phyloP scores from a whole-genome alignment of 208 protist species.

The Crithidia brevicula region DNA sequence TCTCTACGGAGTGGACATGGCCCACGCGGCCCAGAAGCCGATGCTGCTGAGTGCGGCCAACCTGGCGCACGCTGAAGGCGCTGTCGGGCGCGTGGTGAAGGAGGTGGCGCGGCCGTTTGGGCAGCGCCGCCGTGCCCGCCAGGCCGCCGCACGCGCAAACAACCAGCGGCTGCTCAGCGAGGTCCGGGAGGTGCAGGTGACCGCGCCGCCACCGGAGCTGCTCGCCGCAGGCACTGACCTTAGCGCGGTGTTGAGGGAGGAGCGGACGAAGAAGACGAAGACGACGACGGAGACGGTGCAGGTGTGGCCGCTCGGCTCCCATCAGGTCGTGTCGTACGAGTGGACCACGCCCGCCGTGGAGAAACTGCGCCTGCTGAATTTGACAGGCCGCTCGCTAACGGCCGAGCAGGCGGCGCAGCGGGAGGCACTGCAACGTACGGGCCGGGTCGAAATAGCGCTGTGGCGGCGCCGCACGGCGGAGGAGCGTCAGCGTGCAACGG shows the following conservation, averaged over 20 bases:
- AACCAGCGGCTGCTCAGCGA: constrained; percentile 50
- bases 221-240: constrained; percentile 47
- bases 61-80: constrained; percentile 69
- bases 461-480: constrained; percentile 59
- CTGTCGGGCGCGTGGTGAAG: constrained; percentile 43
- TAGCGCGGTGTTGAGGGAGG: constrained; percentile 12
- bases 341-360: constrained; percentile 59
- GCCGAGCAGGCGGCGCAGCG: constrained; percentile 55
- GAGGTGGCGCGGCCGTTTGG: constrained; percentile 54
- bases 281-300: constrained; percentile 1
- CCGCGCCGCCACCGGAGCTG: constrained; percentile 42
- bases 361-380: constrained; percentile 34
- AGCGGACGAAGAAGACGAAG: constrained; percentile 5
- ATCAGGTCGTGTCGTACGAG: constrained; percentile 61
- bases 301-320: constrained; percentile 77
- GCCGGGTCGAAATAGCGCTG: constrained; percentile 76
- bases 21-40: constrained; percentile 69
- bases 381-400: constrained; percentile 43
- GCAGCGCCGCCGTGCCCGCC: constrained; percentile 52
- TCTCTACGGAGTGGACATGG: constrained; percentile 67
- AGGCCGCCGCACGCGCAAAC: constrained; percentile 21
- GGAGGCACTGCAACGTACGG: constrained; percentile 31
- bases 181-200: constrained; percentile 46
- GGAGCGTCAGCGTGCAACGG: constrained; percentile 37
- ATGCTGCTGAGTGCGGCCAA: constrained; percentile 56